Percentiles rank a stretch among this genome's conserved stretches.
Conservation (phyloP, 441 rosid genomes). For the Theobroma grandiflorum region DNA sequence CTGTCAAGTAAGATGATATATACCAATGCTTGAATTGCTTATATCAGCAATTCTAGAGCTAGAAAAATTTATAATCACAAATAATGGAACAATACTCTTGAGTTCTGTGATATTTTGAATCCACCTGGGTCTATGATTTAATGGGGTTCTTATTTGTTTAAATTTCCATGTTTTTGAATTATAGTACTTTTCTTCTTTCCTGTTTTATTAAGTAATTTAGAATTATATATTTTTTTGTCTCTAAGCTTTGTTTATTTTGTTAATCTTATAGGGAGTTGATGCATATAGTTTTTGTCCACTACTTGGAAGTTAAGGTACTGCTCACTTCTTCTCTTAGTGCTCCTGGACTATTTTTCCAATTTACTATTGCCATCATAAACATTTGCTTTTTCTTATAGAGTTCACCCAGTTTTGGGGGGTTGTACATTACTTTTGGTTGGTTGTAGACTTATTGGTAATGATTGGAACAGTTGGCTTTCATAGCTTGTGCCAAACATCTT, state of each 20-base stretch:
- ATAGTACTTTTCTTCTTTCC: constrained; percentile 11
- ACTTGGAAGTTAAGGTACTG: constrained; percentile 91
- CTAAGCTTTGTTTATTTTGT: constrained; percentile 23
- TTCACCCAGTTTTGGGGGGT: neutral
- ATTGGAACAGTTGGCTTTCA: neutral
- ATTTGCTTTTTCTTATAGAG: neutral
- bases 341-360: neutral
- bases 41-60: neutral
- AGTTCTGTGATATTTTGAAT: constrained; percentile 4
- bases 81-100: constrained; percentile 2
- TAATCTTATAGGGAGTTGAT: constrained; percentile 76
- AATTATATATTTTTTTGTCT: constrained; percentile 18
- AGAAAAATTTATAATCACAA: constrained; percentile 7
- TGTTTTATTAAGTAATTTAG: constrained; percentile 14
- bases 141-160: neutral
- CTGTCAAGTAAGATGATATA: neutral
- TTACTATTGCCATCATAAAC: neutral
- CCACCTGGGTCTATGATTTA: neutral
- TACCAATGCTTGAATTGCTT: constrained; percentile 2
- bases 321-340: constrained; percentile 21
- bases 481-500: neutral
- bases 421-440: neutral
- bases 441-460: neutral
- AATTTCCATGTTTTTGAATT: neutral
- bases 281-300: constrained; percentile 98